Evolutionary conservation across 2,329 filamentous ascomycete species (phyloP).

Genomic region (Dactylellina haptotyla): DNA sequence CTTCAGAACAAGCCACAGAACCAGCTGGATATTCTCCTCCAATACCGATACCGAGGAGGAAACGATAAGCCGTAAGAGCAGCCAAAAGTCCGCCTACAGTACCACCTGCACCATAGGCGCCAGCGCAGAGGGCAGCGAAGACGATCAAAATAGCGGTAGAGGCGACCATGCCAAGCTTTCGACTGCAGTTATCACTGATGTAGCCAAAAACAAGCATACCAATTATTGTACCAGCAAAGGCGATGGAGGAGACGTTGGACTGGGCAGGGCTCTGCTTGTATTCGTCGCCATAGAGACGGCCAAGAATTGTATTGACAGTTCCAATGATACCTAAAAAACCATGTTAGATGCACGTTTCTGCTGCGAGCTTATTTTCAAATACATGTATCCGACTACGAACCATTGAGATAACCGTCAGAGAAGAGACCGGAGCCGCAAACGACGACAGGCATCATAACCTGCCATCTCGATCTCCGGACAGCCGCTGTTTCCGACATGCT

Average conservation of each 20-base stretch:
- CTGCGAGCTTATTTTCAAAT: conserved; percentile 1
- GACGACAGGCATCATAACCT: conserved; percentile 76
- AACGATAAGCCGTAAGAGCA: conserved; percentile 57
- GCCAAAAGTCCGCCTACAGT: conserved; percentile 74
- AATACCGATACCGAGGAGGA: conserved; percentile 75
- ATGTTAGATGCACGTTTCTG: conserved; percentile 3
- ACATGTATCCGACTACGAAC: conserved; percentile 65
- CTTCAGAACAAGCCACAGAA: conserved; percentile 83
- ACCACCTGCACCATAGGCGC: conserved; percentile 78
- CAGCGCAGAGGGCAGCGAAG: conserved; percentile 81
- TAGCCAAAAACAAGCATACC: conserved; percentile 70
- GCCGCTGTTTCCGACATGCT: conserved; percentile 40
- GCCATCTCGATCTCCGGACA: conserved; percentile 60
- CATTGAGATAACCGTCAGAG: conserved; percentile 91
- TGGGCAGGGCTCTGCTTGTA: conserved; percentile 76
- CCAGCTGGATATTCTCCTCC: conserved; percentile 85
- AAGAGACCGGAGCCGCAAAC: conserved; percentile 91
- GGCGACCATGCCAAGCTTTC: conserved; percentile 80
- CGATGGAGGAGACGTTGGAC: conserved; percentile 80
- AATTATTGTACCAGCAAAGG: conserved; percentile 77
- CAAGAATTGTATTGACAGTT: conserved; percentile 77
- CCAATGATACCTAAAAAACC: conserved; percentile 72
- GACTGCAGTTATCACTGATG: conserved; percentile 82
- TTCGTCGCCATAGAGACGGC: conserved; percentile 72
- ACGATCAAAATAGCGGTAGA: conserved; percentile 86